A percentile compares a stretch with the other conserved stretches of the same genome.
phyloP scores from a whole-genome alignment of 768 basidiomycete species.

The Suillus alpinus region DNA sequence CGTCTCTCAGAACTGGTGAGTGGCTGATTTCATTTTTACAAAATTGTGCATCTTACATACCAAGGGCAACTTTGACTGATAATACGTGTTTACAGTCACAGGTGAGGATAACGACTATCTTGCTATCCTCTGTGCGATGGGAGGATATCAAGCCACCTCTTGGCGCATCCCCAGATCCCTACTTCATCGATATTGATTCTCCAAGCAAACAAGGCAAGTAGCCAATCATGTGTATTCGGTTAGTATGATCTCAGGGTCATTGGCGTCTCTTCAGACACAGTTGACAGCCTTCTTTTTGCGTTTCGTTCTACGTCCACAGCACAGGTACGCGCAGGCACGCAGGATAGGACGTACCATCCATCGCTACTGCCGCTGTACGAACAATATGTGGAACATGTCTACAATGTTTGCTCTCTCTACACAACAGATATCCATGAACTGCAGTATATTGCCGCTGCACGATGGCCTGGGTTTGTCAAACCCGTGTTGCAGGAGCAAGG shows the following conservation, averaged over 20 bases:
- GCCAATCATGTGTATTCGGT: not conserved
- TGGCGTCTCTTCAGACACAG: slow-evolving; percentile 23
- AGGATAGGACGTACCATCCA: slow-evolving; percentile 46
- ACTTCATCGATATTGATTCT: slow-evolving; percentile 54
- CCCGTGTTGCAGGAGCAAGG: slow-evolving; percentile 57
- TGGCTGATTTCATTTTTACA: not conserved
- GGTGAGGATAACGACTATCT: slow-evolving; percentile 56
- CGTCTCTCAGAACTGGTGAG: slow-evolving; percentile 70
- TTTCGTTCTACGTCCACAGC: slow-evolving; percentile 26
- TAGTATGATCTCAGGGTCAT: not conserved
- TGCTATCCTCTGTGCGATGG: slow-evolving; percentile 68
- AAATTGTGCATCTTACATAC: not conserved
- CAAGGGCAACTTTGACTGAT: slow-evolving; percentile 1
- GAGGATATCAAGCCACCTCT: slow-evolving; percentile 66
- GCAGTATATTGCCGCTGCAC: slow-evolving; percentile 70
- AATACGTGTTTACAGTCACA: slow-evolving; percentile 42
- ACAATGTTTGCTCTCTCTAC: slow-evolving; percentile 61
- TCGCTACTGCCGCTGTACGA: slow-evolving; percentile 55
- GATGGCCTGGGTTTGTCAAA: slow-evolving; percentile 78
- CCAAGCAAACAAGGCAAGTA: slow-evolving; percentile 55
- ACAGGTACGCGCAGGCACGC: slow-evolving; percentile 4
- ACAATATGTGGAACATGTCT: slow-evolving; percentile 60
- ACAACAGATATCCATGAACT: slow-evolving; percentile 68
- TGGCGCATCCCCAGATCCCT: slow-evolving; percentile 73
- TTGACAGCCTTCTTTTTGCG: slow-evolving; percentile 37